A percentile compares a stretch with the other conserved stretches of the same genome.
Evolutionary conservation across 768 basidiomycete species (phyloP).

Genomic region (Kwoniella mangroviensis): DNA sequence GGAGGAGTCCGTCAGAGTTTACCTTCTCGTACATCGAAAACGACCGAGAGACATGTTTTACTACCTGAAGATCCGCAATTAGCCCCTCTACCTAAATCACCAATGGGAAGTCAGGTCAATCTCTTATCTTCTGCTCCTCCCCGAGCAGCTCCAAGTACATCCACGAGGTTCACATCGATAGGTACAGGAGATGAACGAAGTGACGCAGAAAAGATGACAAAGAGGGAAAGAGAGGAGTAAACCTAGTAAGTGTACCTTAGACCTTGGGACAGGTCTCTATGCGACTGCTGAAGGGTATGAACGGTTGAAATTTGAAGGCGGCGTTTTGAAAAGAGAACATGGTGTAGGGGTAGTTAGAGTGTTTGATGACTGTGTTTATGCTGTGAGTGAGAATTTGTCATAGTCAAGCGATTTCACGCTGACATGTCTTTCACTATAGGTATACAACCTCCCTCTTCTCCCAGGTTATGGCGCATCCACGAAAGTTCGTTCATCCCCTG

Average conservation of each 20-base stretch:
- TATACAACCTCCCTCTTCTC: slow-evolving; percentile 87
- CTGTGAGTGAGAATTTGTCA: slow-evolving; percentile 63
- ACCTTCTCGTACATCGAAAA: slow-evolving; percentile 76
- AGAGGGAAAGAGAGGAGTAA: slow-evolving; percentile 81
- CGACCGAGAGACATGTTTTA: slow-evolving; percentile 84
- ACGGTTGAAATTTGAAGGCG: slow-evolving; percentile 82
- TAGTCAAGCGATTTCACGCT: background rate
- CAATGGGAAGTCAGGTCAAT: slow-evolving; percentile 43
- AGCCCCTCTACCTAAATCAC: slow-evolving; percentile 64
- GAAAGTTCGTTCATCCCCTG: slow-evolving; percentile 81
- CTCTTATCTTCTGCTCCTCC: slow-evolving; percentile 13
- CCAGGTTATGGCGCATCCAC: slow-evolving; percentile 87
- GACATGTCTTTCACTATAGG: slow-evolving; percentile 56
- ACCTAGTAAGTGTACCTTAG: no score
- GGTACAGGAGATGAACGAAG: slow-evolving; percentile 70
- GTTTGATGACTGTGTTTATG: slow-evolving; percentile 92
- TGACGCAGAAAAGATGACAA: slow-evolving; percentile 84
- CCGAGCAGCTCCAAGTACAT: slow-evolving; percentile 1
- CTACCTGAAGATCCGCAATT: slow-evolving; percentile 90
- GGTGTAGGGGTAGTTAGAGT: slow-evolving; percentile 78
- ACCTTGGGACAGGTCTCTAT: no score
- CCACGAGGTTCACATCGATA: background rate
- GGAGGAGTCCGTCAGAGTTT: slow-evolving; percentile 45
- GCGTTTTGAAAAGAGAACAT: slow-evolving; percentile 91
- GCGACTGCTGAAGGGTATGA: slow-evolving; percentile 83